These are phyloP conservation scores for Nannochloropsis oceanica DNA, from an alignment of 108 stramenopile species.

Conservation along the genomic window DNA sequence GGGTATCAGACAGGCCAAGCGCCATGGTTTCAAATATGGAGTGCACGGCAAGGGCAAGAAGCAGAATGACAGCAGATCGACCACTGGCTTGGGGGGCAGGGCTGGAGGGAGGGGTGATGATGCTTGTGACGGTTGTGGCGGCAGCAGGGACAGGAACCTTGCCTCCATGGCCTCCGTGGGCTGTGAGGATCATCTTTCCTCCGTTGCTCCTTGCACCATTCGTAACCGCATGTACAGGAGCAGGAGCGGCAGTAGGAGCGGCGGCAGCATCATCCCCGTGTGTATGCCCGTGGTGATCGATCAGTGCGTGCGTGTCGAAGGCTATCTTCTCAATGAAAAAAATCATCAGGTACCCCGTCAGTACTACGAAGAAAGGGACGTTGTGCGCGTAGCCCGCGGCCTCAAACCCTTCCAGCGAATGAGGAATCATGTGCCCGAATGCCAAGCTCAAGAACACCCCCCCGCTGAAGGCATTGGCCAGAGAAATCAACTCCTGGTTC, in stretches of 20 bases:
- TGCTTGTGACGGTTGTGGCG: constrained; percentile 4
- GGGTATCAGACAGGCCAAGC: constrained; percentile 71
- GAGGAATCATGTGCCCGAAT: constrained; percentile 90
- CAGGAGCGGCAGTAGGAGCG: neutral
- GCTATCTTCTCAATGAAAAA: constrained; percentile 94
- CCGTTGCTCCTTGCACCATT: neutral
- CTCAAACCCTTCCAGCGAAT: constrained; percentile 71
- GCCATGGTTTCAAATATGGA: constrained; percentile 87
- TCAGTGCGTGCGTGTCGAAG: constrained; percentile 70
- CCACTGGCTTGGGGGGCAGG: constrained; percentile 31
- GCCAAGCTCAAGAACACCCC: constrained; percentile 87
- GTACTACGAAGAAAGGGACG: constrained; percentile 37
- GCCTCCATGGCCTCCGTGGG: no score
- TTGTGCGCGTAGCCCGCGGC: constrained; percentile 12
- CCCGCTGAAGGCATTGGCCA: constrained; percentile 91
- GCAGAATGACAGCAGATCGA: constrained; percentile 73
- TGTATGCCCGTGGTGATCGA: constrained; percentile 32
- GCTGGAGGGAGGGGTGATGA: neutral
- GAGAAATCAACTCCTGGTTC: constrained; percentile 21
- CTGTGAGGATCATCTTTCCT: neutral
- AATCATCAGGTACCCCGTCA: constrained; percentile 76
- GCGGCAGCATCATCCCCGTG: constrained; percentile 7
- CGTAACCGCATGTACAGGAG: neutral
- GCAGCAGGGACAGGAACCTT: neutral
- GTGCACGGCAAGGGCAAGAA: constrained; percentile 82